Evolutionary conservation across 768 basidiomycete genomes (phyloP).

Genomic region (Amyloporia xantha): DNA sequence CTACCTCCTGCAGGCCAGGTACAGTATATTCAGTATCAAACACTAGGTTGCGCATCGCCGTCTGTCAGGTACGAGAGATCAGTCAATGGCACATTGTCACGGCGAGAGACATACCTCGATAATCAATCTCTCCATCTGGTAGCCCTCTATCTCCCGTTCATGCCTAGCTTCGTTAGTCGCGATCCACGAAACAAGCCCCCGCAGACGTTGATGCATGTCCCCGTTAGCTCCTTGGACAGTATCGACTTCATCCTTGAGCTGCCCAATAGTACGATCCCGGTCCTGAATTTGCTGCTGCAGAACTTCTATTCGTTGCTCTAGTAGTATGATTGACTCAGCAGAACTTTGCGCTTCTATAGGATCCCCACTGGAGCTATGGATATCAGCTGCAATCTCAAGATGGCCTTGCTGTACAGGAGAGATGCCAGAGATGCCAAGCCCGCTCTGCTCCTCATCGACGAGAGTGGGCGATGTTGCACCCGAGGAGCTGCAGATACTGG

Average conservation of each 20-base stretch:
- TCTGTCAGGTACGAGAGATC: not conserved
- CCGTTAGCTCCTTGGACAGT: not conserved
- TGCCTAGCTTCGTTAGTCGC: not conserved
- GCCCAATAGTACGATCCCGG: no score
- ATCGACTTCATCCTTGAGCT: not conserved
- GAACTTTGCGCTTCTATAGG: no score
- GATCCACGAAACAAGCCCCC: not conserved
- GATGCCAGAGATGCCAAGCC: no score
- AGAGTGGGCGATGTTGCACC: no score
- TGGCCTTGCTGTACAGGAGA: no score
- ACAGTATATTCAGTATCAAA: not conserved
- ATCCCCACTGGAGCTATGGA: no score
- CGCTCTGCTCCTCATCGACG: no score
- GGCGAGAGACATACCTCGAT: not conserved
- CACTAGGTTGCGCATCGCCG: not conserved
- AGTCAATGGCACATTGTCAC: not conserved
- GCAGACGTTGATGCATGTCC: not conserved
- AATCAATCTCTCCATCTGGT: not conserved
- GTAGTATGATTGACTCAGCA: no score
- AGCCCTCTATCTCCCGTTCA: not conserved
- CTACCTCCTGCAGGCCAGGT: not conserved
- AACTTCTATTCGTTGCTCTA: no score
- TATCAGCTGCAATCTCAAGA: no score
- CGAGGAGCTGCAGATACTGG: no score
- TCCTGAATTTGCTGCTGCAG: no score